These are phyloP conservation scores for Trebouxia sp. DNA, from an alignment of 139 green algal genomes.

Conservation along the genomic window DNA sequence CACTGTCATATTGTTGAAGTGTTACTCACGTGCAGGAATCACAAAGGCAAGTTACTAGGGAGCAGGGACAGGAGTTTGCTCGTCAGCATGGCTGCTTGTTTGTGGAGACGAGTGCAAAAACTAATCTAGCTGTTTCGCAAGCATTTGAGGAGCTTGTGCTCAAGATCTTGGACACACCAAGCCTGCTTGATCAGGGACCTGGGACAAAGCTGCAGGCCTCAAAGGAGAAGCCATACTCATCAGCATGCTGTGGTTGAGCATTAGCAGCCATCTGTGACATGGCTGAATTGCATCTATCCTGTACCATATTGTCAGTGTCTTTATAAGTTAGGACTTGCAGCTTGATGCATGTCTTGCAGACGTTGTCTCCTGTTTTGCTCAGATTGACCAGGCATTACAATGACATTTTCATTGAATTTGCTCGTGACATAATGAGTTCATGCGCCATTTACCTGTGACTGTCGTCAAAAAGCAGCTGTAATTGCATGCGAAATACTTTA, in stretches of 20 bases:
- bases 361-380: no score
- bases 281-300: neutral
- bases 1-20: neutral
- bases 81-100: slow-evolving; percentile 84
- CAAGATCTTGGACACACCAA: slow-evolving; percentile 53
- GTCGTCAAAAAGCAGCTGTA: no score
- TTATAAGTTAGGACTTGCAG: no score
- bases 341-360: no score
- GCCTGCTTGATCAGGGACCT: neutral
- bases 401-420: no score
- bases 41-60: slow-evolving; percentile 71
- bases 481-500: no score
- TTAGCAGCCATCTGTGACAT: neutral
- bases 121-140: slow-evolving; percentile 74
- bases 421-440: no score
- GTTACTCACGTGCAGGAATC: slow-evolving; percentile 41
- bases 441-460: no score
- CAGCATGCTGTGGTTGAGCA: neutral
- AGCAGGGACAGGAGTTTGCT: slow-evolving; percentile 82
- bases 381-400: no score
- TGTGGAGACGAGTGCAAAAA: slow-evolving; percentile 91
- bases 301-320: neutral
- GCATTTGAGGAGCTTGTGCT: slow-evolving; percentile 91
- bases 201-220: slow-evolving; percentile 1
- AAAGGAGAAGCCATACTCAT: neutral